Conservation (phyloP, 805 yeast genomes). For the Metschnikowia kunwiensis region DNA sequence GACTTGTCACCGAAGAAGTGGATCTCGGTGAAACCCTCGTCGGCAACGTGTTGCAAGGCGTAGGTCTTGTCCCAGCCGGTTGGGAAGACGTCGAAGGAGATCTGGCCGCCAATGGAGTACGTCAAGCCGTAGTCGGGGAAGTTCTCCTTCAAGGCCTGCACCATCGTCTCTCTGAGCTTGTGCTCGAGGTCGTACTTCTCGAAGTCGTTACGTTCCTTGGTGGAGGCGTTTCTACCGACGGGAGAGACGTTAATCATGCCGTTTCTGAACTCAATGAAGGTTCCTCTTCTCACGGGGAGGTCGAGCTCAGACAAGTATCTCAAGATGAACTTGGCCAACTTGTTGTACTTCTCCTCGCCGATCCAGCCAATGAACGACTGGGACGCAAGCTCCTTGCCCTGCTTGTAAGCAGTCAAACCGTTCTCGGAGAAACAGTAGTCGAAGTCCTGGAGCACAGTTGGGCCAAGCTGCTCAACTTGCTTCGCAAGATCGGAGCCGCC, state of each 20-base stretch:
- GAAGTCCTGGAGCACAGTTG: slow-evolving; percentile 68
- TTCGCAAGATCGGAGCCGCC: slow-evolving; percentile 95
- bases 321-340: slow-evolving; percentile 80
- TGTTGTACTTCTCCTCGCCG: slow-evolving; percentile 92
- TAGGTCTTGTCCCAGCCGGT: slow-evolving; percentile 99
- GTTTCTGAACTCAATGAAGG: slow-evolving; percentile 97
- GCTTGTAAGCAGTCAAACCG: slow-evolving; percentile 95
- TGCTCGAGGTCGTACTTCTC: slow-evolving; percentile 80
- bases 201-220: slow-evolving; percentile 87
- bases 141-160: slow-evolving; percentile 74
- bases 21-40: slow-evolving; percentile 79
- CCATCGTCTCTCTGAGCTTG: slow-evolving; percentile 82
- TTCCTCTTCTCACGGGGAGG: slow-evolving; percentile 96
- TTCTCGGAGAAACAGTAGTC: slow-evolving; percentile 97
- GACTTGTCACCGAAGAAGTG: slow-evolving; percentile 99
- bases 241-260: slow-evolving; percentile 99
- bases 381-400: slow-evolving; percentile 82
- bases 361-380: slow-evolving; percentile 94
- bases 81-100: slow-evolving; percentile 99
- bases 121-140: slow-evolving; percentile 85
- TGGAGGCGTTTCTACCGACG: slow-evolving; percentile 96
- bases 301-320: slow-evolving; percentile 82
- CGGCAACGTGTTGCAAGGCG: slow-evolving; percentile 87
- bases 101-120: slow-evolving; percentile 98
- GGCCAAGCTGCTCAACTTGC: slow-evolving; percentile 95